Conservation (phyloP, 2,329 filamentous ascomycete species). For the Eurotiales sp. region DNA sequence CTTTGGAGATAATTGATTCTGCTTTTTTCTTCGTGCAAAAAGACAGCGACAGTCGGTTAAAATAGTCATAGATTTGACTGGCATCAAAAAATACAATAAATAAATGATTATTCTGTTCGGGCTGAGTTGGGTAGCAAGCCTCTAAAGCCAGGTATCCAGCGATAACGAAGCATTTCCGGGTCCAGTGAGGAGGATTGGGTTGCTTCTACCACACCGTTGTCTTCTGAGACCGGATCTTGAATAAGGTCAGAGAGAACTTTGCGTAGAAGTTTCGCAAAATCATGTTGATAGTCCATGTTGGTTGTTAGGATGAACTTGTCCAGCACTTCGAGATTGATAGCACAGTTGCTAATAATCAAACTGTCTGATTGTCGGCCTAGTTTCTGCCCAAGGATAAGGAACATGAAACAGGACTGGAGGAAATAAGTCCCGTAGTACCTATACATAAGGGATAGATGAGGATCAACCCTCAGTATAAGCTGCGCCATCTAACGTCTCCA, state of each 20-base stretch:
- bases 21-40: not conserved
- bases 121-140: not conserved
- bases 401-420: not conserved
- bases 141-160: conserved; percentile 1
- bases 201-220: not conserved
- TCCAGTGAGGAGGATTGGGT: not conserved
- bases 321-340: conserved; percentile 3
- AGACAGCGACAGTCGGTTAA: no score
- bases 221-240: not conserved
- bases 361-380: conserved; percentile 1
- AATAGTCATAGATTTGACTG: no score
- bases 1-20: no score
- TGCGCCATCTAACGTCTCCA: not conserved
- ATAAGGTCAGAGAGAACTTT: not conserved
- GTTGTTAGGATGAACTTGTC: conserved; percentile 1
- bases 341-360: conserved; percentile 1
- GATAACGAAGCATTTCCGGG: conserved; percentile 5
- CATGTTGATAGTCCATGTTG: conserved; percentile 4
- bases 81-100: no score
- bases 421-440: conserved; percentile 2
- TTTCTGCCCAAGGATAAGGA: not conserved
- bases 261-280: conserved; percentile 2
- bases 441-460: conserved; percentile 5
- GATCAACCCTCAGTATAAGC: not conserved
- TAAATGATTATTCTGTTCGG: not conserved